phyloP scores from a whole-genome alignment of 139 green algal species.

The Tetradesmus obliquus region DNA sequence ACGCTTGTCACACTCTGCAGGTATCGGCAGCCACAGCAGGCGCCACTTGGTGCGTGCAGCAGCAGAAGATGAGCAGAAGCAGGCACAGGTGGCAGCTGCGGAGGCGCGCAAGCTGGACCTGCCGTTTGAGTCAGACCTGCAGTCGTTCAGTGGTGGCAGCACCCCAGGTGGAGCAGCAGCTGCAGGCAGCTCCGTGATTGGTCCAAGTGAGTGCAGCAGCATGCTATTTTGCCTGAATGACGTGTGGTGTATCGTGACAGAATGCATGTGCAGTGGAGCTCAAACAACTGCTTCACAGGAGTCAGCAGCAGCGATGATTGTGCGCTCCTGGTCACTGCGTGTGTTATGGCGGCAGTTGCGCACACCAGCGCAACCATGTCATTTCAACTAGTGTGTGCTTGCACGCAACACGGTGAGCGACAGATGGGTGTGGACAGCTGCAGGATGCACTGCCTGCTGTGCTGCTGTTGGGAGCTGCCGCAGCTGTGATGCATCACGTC shows the following conservation, averaged over 20 bases:
- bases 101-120: slow-evolving; percentile 20
- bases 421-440: too few relatives aligned
- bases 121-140: slow-evolving; percentile 23
- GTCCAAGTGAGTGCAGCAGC: not conserved
- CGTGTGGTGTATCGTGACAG: not conserved
- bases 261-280: not conserved
- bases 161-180: not conserved
- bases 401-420: too few relatives aligned
- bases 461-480: too few relatives aligned
- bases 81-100: slow-evolving; percentile 8
- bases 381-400: too few relatives aligned
- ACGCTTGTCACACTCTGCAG: not conserved
- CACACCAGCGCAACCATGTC: not conserved
- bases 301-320: not conserved
- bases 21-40: not conserved
- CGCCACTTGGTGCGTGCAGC: not conserved
- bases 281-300: not conserved
- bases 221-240: not conserved
- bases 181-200: not conserved
- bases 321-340: not conserved
- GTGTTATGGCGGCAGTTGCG: not conserved
- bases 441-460: not conserved
- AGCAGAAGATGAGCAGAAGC: slow-evolving; percentile 22
- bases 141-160: slow-evolving; percentile 8
- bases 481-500: too few relatives aligned